phyloP scores from a whole-genome alignment of 805 yeast genomes.

The Yarrowia porcina region DNA sequence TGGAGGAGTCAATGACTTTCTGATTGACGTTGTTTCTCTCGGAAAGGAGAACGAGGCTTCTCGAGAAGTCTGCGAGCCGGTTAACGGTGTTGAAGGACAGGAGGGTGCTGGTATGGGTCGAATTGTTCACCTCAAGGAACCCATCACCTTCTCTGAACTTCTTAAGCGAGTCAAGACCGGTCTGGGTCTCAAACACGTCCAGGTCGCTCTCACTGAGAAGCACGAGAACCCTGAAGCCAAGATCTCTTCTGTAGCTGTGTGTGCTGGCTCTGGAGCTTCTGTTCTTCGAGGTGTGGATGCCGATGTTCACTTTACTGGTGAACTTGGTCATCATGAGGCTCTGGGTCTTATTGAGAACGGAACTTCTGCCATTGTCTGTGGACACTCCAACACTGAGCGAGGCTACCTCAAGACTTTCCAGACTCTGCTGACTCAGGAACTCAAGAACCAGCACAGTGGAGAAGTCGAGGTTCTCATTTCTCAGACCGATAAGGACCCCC shows the following conservation, averaged over 20 bases:
- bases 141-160: constrained; percentile 46
- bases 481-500: constrained; percentile 63
- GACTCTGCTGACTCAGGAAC: constrained; percentile 47
- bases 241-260: constrained; percentile 61
- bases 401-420: constrained; percentile 64
- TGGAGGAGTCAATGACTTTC: constrained; percentile 95
- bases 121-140: constrained; percentile 48
- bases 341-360: constrained; percentile 69
- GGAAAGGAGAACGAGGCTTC: constrained; percentile 33
- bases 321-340: constrained; percentile 89
- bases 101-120: constrained; percentile 82
- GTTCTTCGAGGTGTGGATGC: constrained; percentile 56
- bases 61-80: constrained; percentile 46
- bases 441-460: constrained; percentile 31
- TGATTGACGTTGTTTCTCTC: constrained; percentile 57
- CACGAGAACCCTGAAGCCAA: constrained; percentile 33
- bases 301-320: constrained; percentile 87
- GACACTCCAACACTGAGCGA: constrained; percentile 91
- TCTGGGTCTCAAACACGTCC: constrained; percentile 55
- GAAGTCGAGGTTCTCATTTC: constrained; percentile 51
- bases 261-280: constrained; percentile 93
- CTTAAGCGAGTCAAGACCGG: constrained; percentile 52
- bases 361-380: constrained; percentile 67
- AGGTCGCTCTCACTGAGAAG: constrained; percentile 50
- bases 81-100: constrained; percentile 38